Base-by-base conservation (phyloP, 2,329 filamentous ascomycete genomes). In the Ophiostoma pallidulum region DNA sequence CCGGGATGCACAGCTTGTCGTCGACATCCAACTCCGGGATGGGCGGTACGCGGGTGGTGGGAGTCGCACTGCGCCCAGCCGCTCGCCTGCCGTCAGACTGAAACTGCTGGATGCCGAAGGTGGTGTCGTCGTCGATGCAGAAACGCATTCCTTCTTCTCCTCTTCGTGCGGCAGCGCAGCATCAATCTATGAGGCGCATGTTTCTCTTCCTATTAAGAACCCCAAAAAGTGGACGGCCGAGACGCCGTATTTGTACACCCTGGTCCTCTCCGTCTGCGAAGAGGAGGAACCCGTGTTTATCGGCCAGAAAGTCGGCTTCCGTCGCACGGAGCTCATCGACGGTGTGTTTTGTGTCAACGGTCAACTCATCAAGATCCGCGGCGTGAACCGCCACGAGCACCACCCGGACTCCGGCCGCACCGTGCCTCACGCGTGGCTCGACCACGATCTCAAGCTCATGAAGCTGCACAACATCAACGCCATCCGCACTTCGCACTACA, bases 391-490 rank as follows among this genome's bases (percentile, higher is more conserved):
- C 10, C 83, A 86, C 56, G 83, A 87, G 51, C 81, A 86, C 55
- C 80, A 86, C 56, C 79, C 80, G 0, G 64, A 66, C 26, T 72
- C 73, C 26, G 81, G 81, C 3, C 75, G 81, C 0, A 72, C 80
- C 1, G 78, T 85, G 0, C 79, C 80, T 0, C 61, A 75, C 9
- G 75, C 80, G 2, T 82, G 74, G 51, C 74, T 83, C 57, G 73
- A 72, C 53, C 63, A 68, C n/a, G 82, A 86, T 53, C 66, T 86
- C 2, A 57, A 81, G 2, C 65, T 80, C 4, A 86, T 86, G 82
- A 86, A 86, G 61, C 68, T 65, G 5, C 74, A 84, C 66, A 86
- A 86, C 56, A 72, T 86, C 63, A 86, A 86, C 54, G 79, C 82
- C 1, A 69, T 86, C 8, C 77, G 82, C 0, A 81, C 76, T 39